Percentiles rank a stretch among this genome's conserved stretches.
Evolutionary conservation across 345 rosid species (phyloP).

Genomic region (Eucalyptus paniculata): DNA sequence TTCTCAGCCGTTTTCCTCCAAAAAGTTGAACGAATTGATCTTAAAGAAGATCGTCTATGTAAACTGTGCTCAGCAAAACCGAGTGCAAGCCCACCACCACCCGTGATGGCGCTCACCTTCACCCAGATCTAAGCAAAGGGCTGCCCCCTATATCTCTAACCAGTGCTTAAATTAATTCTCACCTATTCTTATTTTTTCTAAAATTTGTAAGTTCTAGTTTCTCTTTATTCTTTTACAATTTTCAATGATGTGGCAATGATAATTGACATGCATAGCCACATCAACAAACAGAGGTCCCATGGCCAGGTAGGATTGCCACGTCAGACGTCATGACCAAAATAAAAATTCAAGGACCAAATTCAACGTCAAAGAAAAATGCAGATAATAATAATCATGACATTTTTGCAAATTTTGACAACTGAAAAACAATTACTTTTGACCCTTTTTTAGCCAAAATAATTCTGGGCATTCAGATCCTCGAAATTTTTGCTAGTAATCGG

Average conservation of each 20-base stretch:
- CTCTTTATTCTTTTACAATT: background rate
- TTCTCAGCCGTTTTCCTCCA: background rate
- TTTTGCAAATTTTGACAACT: background rate
- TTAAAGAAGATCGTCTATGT: background rate
- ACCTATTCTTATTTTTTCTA: too few species aligned
- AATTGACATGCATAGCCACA: background rate
- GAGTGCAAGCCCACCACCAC: background rate
- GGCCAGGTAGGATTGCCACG: background rate
- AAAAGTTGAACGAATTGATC: background rate
- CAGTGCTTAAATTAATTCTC: background rate
- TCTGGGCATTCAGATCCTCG: background rate
- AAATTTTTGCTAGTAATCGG: background rate
- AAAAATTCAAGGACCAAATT: background rate
- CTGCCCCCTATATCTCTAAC: background rate
- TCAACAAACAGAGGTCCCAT: background rate
- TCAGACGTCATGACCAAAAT: background rate
- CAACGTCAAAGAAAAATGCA: background rate
- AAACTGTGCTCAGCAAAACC: background rate
- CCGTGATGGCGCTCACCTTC: background rate
- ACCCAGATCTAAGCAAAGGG: background rate
- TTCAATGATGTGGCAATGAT: background rate
- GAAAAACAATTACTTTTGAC: background rate
- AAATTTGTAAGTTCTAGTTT: background rate
- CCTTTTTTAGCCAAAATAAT: background rate
- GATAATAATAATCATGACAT: background rate